Base-by-base conservation (phyloP, 176 grass and related monocot species). In the Oryza coarctata region DNA sequence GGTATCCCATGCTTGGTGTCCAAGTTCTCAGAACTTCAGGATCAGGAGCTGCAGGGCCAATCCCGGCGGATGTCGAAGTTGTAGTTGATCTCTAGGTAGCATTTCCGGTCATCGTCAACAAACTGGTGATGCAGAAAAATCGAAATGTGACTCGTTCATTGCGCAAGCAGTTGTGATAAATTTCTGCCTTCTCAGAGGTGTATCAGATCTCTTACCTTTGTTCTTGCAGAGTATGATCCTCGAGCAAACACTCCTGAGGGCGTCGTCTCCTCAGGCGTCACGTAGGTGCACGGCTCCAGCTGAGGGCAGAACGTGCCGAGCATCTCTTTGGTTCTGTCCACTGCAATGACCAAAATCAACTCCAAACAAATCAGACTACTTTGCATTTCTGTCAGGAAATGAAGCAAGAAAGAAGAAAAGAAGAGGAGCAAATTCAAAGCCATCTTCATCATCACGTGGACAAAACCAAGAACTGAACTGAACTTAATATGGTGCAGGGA, bases 11-110 rank as follows among this genome's bases (percentile, higher is more conserved):
- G 55, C 45, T 1, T 6, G n/a, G 65, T 11, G 14, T 31, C n/a
- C 79, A 35, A 22, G 0, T 55, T 55, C 6, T 40, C 23, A 30
- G 1, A n/a, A 57, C n/a, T 14, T 65, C 2, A 38, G 43, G 45
- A 76, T 36, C 44, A 22, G 67, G 58, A 74, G 60, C 29, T 68
- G 32, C 61, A 57, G 36, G 97, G 80, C 97, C 97, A 99, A 2
- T 99, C 97, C 78, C 89, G 82, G 25, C 93, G 93, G 78, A 99
- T 99, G 87, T 99, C 97, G 50, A 99, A 96, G 25, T 47, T 90
- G 87, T 99, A 99, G 73, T 96, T 94, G 91, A 96, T 95, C 80
- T 94, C 78, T 85, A 99, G 87, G 86, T 99, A 99, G 79, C 93
- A 92, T 50, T 96, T 99, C 65, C 83, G 89, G 74, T 99, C 97